Evolutionary conservation across 2,329 filamentous ascomycete genomes (phyloP).

Genomic region (Penicillium hordei): DNA sequence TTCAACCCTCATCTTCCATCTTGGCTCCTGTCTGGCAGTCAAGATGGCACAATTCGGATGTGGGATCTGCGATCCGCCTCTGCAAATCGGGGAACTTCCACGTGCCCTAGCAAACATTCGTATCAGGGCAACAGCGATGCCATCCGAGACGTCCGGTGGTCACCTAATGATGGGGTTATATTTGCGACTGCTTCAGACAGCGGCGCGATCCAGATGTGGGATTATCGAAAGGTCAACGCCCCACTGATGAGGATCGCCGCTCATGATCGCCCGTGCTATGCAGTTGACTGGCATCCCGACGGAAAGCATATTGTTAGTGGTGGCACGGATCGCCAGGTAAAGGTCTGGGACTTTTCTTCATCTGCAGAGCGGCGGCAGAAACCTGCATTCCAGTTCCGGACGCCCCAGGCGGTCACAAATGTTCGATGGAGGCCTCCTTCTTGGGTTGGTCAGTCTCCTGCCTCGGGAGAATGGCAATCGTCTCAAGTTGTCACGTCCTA

Average conservation of each 20-base stretch:
- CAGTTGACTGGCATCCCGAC: conserved; percentile 67
- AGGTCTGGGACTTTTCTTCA: conserved; percentile 63
- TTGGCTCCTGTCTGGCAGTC: conserved; percentile 63
- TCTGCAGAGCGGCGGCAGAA: conserved; percentile 59
- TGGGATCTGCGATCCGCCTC: conserved; percentile 62
- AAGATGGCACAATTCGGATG: conserved; percentile 63
- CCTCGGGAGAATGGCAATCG: conserved; percentile 57
- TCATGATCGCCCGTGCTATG: conserved; percentile 60
- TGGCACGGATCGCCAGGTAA: conserved; percentile 61
- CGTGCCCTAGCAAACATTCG: conserved; percentile 55
- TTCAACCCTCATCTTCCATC: conserved; percentile 64
- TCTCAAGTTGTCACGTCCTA: conserved; percentile 64
- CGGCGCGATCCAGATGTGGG: conserved; percentile 64
- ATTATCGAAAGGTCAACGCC: conserved; percentile 57
- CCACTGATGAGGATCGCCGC: conserved; percentile 62
- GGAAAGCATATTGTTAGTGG: conserved; percentile 64
- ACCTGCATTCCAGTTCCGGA: conserved; percentile 57
- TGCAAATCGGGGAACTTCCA: conserved; percentile 50
- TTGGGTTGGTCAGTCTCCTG: conserved; percentile 53
- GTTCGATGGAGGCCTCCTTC: conserved; percentile 63
- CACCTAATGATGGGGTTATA: conserved; percentile 60
- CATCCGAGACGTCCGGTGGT: conserved; percentile 65
- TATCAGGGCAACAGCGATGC: conserved; percentile 60
- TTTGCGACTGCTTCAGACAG: conserved; percentile 66
- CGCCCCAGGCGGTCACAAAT: conserved; percentile 62